Percentiles rank a stretch among this genome's conserved stretches.
Evolutionary conservation across 108 stramenopile genomes (phyloP).

Genomic region (Hondaea fermentalgiana): DNA sequence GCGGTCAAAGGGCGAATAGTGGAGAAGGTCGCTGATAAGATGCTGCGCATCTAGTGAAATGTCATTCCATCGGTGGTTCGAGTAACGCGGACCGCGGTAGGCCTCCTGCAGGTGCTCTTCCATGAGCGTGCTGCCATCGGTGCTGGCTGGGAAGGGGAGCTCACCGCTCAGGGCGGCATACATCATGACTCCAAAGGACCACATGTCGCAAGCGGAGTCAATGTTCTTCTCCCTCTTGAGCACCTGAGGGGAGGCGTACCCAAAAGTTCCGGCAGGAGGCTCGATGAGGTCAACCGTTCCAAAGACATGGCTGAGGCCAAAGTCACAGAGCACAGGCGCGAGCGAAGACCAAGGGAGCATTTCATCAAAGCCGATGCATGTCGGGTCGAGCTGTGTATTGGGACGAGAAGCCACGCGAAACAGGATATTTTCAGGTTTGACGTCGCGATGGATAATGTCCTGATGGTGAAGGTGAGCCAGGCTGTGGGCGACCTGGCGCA

Average conservation of each 20-base stretch:
- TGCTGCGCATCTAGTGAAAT: neutral
- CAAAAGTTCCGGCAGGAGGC: neutral
- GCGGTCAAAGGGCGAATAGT: neutral
- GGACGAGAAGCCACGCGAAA: neutral
- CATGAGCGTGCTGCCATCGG: neutral
- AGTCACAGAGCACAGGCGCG: neutral
- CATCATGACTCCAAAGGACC: neutral
- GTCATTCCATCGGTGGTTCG: neutral
- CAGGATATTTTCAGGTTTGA: conserved; percentile 10
- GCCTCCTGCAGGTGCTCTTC: neutral
- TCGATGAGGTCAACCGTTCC: neutral
- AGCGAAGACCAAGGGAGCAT: neutral
- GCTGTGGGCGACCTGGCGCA: neutral
- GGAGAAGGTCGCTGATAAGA: neutral
- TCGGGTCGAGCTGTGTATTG: neutral
- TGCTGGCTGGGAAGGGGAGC: conserved; percentile 8
- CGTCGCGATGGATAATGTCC: neutral
- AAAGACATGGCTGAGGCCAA: neutral
- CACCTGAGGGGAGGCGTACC: conserved; percentile 1
- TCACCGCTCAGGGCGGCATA: neutral
- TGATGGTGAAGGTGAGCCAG: neutral
- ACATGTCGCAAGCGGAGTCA: neutral
- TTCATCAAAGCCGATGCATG: neutral
- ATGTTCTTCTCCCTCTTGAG: neutral
- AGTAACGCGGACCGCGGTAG: neutral